A percentile compares a stretch with the other conserved stretches of the same genome.
These are phyloP conservation scores for Lenwebbia sp. DNA, from an alignment of 345 rosid species.

Conservation along the genomic window DNA sequence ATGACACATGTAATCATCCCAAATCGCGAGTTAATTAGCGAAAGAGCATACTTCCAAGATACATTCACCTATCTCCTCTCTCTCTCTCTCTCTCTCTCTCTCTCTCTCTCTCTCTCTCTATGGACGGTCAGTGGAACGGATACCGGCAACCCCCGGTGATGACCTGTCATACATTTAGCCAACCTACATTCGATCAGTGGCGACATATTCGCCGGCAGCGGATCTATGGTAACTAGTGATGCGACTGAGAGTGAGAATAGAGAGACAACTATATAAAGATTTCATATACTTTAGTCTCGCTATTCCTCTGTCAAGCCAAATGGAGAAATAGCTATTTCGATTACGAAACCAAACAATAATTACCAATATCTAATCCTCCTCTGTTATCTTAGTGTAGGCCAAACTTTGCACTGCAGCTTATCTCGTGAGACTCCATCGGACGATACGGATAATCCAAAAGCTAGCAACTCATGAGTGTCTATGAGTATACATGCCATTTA, in stretches of 20 bases:
- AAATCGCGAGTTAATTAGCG: neutral
- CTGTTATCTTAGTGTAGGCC: neutral
- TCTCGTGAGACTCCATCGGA: neutral
- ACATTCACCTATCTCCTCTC: neutral
- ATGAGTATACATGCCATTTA: neutral
- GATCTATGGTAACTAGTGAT: neutral
- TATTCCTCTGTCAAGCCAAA: neutral
- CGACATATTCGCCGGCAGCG: no score
- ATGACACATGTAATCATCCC: no score
- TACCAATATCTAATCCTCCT: neutral
- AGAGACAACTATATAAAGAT: neutral
- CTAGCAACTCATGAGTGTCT: neutral
- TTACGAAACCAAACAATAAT: neutral
- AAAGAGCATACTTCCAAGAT: neutral
- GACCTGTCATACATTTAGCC: neutral
- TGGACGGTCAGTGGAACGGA: rapidly evolving
- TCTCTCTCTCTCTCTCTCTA: neutral
- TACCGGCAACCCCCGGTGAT: neutral
- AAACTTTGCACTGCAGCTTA: neutral
- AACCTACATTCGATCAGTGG: neutral
- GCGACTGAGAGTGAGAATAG: neutral
- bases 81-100: rapidly evolving
- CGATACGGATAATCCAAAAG: neutral
- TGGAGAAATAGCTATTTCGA: neutral
- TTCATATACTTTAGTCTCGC: neutral